Base-by-base conservation (phyloP, 1,139 yeast genomes). In the Entelexis paramagnoliae region DNA sequence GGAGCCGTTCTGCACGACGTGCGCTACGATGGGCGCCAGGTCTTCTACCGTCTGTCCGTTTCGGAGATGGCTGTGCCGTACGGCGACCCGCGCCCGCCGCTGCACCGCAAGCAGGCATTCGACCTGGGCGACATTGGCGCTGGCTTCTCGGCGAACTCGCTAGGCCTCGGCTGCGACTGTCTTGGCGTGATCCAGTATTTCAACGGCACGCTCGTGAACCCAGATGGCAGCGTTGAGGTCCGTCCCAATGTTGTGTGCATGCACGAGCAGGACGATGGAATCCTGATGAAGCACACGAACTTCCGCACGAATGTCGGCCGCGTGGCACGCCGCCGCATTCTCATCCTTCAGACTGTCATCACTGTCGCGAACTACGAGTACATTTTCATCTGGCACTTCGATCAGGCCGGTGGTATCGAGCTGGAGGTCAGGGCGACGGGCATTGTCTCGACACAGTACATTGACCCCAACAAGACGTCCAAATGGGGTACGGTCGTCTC, bases 41-140 rank as follows among this genome's bases (percentile, higher is more conserved):
- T 80, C 44, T 80, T 85, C 67, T 84, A 86, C 75, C 78, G 95
- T 69, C 69, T 85, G 53, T 77, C 93, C 1, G 73, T 85, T 60
- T 79, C 86, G 47, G 95, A 86, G 70, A 86, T 86, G 95, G 83
- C 94, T 36, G 95, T 86, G 57, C 95, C 95, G 32, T 86, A 86
- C 65, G 93, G 89, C 64, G 94, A 84, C 66, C 93, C 94, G 61
- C 78, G 94, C 68, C 84, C 87, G 55, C 95, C 95, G 58, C 80
- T 79, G 71, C 94, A 85, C 72, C 79, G 95, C 74, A 86, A 86
- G 72, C 93, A 84, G 74, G 95, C 95, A 30, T 86, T 86, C 63
- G 95, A 86, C 68, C 76, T 86, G 64, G 95, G 95, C 67, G 95
- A 86, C 68, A 80, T 87, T 72, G 95, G 95, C 26, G 87, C 86